A percentile compares a stretch with the other conserved stretches of the same genome.
phyloP scores from a whole-genome alignment of 2,329 filamentous ascomycete genomes.

The Mariannaea sp. region DNA sequence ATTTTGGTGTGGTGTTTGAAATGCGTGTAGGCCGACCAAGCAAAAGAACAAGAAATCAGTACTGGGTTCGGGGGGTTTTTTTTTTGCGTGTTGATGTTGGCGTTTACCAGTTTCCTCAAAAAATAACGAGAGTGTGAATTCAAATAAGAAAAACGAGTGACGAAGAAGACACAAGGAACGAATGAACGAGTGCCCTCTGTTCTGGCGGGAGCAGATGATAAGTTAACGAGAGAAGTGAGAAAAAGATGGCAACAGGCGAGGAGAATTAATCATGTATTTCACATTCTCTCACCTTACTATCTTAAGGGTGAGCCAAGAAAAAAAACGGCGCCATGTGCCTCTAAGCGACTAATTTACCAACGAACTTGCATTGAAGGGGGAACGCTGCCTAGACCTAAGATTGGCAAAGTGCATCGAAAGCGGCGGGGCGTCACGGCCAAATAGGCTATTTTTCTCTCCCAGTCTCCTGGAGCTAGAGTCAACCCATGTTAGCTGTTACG shows the following conservation, averaged over 20 bases:
- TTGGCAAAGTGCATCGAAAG: not conserved
- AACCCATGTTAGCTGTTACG: constrained; percentile 1
- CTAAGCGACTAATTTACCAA: no score
- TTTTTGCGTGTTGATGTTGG: not conserved
- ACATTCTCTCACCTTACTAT: no score
- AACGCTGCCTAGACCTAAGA: not conserved
- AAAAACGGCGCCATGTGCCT: not conserved
- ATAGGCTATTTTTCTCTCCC: not conserved
- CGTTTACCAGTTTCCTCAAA: not conserved
- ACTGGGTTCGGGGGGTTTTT: no score
- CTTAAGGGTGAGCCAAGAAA: not conserved
- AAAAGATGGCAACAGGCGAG: constrained; percentile 4
- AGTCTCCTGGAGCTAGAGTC: not conserved
- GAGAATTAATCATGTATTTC: not conserved
- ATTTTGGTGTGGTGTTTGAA: not conserved
- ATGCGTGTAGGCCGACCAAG: not conserved
- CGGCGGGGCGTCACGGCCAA: constrained; percentile 1
- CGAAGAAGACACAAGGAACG: not conserved
- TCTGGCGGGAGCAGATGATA: not conserved
- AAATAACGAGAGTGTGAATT: not conserved
- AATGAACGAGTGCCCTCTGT: not conserved
- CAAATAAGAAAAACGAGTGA: not conserved
- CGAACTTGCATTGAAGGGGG: no score
- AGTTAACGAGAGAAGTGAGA: not conserved
- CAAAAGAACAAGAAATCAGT: no score